These are phyloP conservation scores for Rhynchosporium secalis DNA, from an alignment of 2,329 filamentous ascomycete genomes.

Conservation along the genomic window DNA sequence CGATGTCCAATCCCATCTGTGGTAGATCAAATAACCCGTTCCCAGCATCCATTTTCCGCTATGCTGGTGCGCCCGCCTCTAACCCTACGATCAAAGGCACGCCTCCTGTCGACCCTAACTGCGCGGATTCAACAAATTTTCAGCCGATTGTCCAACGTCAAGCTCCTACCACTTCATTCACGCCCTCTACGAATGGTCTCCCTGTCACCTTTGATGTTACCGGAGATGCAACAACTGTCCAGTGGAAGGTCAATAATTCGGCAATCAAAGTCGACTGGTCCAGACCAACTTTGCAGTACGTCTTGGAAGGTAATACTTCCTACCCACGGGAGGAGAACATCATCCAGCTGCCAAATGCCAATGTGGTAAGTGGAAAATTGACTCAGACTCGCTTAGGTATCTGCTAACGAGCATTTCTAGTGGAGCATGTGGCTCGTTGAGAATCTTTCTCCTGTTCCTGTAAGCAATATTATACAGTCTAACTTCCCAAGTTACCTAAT, in stretches of 20 bases:
- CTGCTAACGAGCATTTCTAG: not conserved
- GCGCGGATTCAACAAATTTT: constrained; percentile 16
- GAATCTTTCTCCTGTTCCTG: constrained; percentile 5
- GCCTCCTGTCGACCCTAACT: constrained; percentile 4
- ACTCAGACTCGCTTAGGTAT: too few species aligned
- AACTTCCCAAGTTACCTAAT: not conserved
- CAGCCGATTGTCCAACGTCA: constrained; percentile 15
- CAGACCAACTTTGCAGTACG: constrained; percentile 43
- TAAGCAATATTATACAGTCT: not conserved
- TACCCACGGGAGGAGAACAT: constrained; percentile 6
- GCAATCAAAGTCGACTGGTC: constrained; percentile 44
- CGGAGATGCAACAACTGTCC: not conserved
- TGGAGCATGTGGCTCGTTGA: constrained; percentile 11
- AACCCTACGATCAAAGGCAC: constrained; percentile 8
- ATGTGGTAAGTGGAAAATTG: not conserved
- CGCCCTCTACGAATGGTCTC: not conserved
- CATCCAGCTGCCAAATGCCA: constrained; percentile 22
- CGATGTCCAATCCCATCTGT: constrained; percentile 13
- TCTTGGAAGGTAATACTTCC: constrained; percentile 16
- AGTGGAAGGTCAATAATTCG: constrained; percentile 19
- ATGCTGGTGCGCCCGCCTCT: constrained; percentile 17
- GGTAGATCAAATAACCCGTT: constrained; percentile 21
- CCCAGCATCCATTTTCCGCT: constrained; percentile 23
- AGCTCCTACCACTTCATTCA: constrained; percentile 9
- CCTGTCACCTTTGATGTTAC: not conserved